Conservation (phyloP, 371 early-diverging fungal species). For the Mucor mucedo region DNA sequence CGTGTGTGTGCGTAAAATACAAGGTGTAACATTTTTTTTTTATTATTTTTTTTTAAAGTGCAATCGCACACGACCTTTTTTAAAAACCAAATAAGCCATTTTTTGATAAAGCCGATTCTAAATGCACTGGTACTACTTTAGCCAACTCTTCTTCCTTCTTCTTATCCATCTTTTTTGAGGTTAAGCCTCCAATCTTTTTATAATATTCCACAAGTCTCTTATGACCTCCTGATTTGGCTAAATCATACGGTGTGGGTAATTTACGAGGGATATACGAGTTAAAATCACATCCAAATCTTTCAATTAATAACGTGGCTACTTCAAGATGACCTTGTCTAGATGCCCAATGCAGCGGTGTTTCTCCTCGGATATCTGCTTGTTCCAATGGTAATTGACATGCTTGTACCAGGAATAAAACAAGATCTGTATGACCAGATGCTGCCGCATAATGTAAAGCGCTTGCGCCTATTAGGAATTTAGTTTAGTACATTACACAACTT, state of each 20-base stretch:
- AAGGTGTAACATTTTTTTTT: conserved; percentile 7
- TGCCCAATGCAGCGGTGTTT: conserved; percentile 51
- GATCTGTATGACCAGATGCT: conserved; percentile 49
- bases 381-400: conserved; percentile 42
- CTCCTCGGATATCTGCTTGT: conserved; percentile 39
- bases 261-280: conserved; percentile 48
- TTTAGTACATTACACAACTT: neutral
- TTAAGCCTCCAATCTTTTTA: conserved; percentile 47
- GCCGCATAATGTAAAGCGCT: conserved; percentile 53
- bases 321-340: conserved; percentile 47
- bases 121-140: conserved; percentile 33
- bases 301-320: conserved; percentile 43
- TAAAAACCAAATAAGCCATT: conserved; percentile 46
- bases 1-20: neutral
- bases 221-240: conserved; percentile 46
- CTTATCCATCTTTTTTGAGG: conserved; percentile 51
- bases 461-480: conserved; percentile 33
- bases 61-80: neutral
- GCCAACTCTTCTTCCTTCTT: conserved; percentile 45
- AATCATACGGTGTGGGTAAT: conserved; percentile 46
- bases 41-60: neutral
- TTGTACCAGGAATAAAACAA: conserved; percentile 39
- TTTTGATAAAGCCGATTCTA: conserved; percentile 43
- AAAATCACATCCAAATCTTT: conserved; percentile 46
- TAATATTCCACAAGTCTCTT: conserved; percentile 49